Base-by-base conservation (phyloP, 805 yeast species). In the baker's yeast (Saccharomyces cerevisiae) region DNA sequence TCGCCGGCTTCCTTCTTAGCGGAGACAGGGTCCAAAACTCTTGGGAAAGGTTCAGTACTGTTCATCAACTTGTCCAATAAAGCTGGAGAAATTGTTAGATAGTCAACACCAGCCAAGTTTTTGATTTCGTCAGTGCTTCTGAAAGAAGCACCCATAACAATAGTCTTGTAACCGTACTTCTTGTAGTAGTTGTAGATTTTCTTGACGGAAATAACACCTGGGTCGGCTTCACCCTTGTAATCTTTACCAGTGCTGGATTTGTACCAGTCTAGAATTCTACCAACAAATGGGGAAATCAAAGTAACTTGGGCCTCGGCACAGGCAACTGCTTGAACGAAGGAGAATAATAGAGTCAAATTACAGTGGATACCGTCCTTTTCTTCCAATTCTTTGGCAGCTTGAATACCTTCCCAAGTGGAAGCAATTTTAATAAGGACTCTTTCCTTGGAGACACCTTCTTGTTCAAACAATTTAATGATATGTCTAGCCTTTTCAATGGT, bases 121-220 rank as follows among this genome's bases (percentile, higher is more conserved):
- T 84, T 85, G 76, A 92, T 88, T 79, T 92, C 97, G 63, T 91
- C 96, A 57, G 78, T 75, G 79, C 89, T 92, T 83, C 99, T 91
- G 89, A 92, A 92, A 55, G 97, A 91, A 57, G 99, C 98, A 75
- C 97, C 99, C 99, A 92, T 92, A 69, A 92, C 97, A 70, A 92
- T 90, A 74, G 99, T 92, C 68, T 92, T 81, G 84, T 92, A 92
- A 64, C 85, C 92, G 74, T 75, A 88, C 79, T 91, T 91, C 84
- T 92, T 92, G 86, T 92, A 92, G 84, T 92, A 92, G 85, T 91
- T 86, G 87, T 73, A 92, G 73, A 92, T 92, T 58, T 70, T 72
- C 75, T 83, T 85, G 66, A 92, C 98, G 47, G 96, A 87, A 50
- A 77, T 51, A 58, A 92, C 97, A 85, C 99, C 99, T 62, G 99